Base-by-base conservation (phyloP, 306 rosid species). In the Vigna nakashimae region DNA sequence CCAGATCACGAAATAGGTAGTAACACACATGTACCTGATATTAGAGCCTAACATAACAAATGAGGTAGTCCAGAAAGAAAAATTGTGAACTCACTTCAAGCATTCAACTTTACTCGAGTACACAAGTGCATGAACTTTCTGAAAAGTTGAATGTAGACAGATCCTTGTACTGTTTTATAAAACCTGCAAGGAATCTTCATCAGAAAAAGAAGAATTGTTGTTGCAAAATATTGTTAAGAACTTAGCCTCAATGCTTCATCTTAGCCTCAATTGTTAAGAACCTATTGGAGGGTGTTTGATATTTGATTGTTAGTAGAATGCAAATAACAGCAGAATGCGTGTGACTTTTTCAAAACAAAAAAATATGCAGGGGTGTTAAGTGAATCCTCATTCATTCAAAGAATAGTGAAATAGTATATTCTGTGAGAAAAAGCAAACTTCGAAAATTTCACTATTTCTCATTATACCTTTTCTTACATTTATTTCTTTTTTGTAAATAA, bases 101-200 rank as follows among this genome's bases (percentile, higher is more conserved):
- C 69, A 63, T 63, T 62, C 68, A 62, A 32, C 68, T 32, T 15
- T 32, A 62, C 68, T 15, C 4, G 36, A 22, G 64, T 34, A 62
- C 68, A 62, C 3, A 5, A 63, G 14, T 34, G 24, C 6, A 34
- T 24, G 11, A 59, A 26, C 18, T 28, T 30, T 13, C 38, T 13
- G 42, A 59, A 9, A 12, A 4, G 6, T 28, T 13, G 18, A n/a
- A 30, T 15, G 43, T 2, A 30, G 16, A 32, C 2, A 30, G 65
- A 26, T 30, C 13, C 22, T 32, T 32, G 11, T 17, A 59, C 24
- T 62, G 22, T 62, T 62, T 15, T 32, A 34, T 3, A 62, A 15
- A 62, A 62, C 2, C 68, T 62, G 24, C 24, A 32, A 32, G 68
- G 20, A 60, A 32, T 62, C 68, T 62, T 32, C 43, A 62, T 32